Conservation (phyloP, 306 rosid genomes). For the Leucaena leucocephala region DNA sequence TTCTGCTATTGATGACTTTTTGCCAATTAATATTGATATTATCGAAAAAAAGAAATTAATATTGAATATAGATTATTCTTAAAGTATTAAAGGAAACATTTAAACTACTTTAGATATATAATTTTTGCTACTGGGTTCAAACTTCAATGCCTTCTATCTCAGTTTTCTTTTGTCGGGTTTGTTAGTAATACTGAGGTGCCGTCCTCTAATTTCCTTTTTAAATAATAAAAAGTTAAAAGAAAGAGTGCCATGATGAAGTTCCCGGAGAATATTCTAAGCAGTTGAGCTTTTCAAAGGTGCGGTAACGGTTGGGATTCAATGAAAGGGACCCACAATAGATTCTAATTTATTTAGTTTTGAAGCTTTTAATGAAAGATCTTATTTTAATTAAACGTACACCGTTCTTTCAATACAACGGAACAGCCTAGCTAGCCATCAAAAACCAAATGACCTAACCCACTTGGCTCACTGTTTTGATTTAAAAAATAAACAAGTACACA, state of each 20-base stretch:
- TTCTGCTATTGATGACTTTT: too few species aligned
- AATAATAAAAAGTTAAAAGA: background rate
- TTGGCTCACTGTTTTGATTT: background rate
- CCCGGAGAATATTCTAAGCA: background rate
- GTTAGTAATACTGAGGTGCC: background rate
- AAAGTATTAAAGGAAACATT: too few species aligned
- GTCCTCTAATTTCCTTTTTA: background rate
- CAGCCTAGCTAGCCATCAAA: background rate
- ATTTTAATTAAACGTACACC: background rate
- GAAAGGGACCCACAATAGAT: constrained; percentile 32
- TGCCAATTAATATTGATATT: too few species aligned
- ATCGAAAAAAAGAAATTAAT: too few species aligned
- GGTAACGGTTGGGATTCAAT: constrained; percentile 34
- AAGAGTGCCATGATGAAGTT: background rate
- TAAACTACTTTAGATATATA: too few species aligned
- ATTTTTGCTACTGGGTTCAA: too few species aligned
- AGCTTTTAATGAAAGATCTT: background rate
- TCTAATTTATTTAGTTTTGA: background rate
- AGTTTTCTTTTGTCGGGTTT: background rate
- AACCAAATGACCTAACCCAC: background rate
- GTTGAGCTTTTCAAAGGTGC: background rate
- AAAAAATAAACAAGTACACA: background rate
- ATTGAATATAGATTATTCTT: too few species aligned
- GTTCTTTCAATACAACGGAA: background rate
- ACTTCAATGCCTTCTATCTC: too few species aligned